phyloP scores from a whole-genome alignment of 2,329 filamentous ascomycete species.

The Cucurbitaria berberidis region DNA sequence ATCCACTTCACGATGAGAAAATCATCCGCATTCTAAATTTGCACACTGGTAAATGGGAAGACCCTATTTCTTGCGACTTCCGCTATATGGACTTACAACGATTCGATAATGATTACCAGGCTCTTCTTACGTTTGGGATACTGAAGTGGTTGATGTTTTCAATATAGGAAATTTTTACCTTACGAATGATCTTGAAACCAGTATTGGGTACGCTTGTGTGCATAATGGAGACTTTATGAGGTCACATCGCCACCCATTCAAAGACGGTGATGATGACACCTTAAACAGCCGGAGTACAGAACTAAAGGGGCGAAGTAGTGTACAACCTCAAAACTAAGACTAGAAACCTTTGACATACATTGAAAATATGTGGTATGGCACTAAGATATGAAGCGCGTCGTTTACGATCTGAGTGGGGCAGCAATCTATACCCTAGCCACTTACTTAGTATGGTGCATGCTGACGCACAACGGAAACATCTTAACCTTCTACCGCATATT shows the following conservation, averaged over 20 bases:
- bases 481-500: not conserved
- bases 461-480: not conserved
- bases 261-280: not conserved
- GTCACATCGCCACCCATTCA: not conserved
- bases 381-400: not conserved
- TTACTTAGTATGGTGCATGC: not conserved
- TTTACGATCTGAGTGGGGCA: not conserved
- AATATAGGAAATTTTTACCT: too few species aligned
- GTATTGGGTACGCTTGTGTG: too few species aligned
- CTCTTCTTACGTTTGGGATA: too few species aligned
- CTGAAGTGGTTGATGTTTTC: too few species aligned
- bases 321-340: not conserved
- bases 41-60: too few species aligned
- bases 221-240: too few species aligned
- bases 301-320: not conserved
- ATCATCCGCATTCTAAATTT: too few species aligned
- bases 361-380: not conserved
- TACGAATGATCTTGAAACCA: too few species aligned
- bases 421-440: not conserved
- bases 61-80: too few species aligned
- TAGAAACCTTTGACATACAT: not conserved
- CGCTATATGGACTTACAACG: too few species aligned
- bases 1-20: too few species aligned
- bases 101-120: too few species aligned
- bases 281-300: not conserved